phyloP scores from a whole-genome alignment of 75 land plant species.

The Ceratopteris richardii region DNA sequence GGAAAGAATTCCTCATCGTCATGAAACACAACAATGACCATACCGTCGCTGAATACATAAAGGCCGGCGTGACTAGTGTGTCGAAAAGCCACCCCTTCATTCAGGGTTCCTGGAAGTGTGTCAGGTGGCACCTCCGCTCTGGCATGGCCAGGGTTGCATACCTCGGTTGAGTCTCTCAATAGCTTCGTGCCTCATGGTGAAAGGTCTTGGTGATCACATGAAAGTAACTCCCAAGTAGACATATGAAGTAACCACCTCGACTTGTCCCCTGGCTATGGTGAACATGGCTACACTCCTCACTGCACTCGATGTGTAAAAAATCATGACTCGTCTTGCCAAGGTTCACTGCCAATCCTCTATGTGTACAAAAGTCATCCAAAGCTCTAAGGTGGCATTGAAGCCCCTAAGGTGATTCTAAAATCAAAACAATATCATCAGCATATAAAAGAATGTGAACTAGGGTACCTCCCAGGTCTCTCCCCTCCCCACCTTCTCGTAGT shows the following conservation, averaged over 20 bases:
- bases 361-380: not conserved
- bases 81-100: not conserved
- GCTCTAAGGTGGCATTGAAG: not conserved
- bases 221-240: constrained; percentile 3
- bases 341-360: not conserved
- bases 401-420: not conserved
- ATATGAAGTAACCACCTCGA: not conserved
- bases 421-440: not conserved
- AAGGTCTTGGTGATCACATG: not conserved
- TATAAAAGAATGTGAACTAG: not conserved
- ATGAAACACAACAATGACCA: too few species aligned
- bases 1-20: too few species aligned
- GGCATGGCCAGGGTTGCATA: not conserved
- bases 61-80: not conserved
- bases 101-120: not conserved
- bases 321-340: not conserved
- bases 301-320: not conserved
- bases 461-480: constrained; percentile 8
- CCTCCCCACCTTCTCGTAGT: too few species aligned
- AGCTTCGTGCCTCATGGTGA: not conserved
- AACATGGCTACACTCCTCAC: not conserved
- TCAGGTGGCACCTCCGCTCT: not conserved
- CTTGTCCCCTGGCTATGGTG: not conserved
- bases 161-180: not conserved
- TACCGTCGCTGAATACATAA: not conserved